These are phyloP conservation scores for Rubia tinctorum DNA, from an alignment of 305 asterid species.

Conservation along the genomic window DNA sequence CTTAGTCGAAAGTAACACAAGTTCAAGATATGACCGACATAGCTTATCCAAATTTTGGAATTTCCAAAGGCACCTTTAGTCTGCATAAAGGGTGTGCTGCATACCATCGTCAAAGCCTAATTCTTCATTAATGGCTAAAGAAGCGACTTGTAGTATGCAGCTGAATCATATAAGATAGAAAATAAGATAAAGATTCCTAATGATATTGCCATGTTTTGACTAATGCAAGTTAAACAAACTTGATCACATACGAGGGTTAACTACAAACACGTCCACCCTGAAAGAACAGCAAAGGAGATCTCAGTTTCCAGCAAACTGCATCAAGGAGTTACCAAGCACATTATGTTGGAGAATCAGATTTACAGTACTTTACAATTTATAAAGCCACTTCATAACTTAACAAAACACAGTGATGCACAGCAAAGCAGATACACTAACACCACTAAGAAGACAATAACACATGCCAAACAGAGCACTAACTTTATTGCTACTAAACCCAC, in stretches of 20 bases:
- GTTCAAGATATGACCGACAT: not conserved
- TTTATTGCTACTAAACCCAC: not conserved
- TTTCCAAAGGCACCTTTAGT: not conserved
- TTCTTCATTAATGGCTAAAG: not conserved
- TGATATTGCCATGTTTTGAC: not conserved
- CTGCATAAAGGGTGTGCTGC: not conserved
- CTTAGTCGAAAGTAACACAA: not conserved
- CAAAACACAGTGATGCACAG: not conserved
- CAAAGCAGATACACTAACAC: not conserved
- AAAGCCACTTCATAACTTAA: not conserved
- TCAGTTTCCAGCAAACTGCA: not conserved
- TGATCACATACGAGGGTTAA: not conserved
- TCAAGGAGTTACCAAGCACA: not conserved
- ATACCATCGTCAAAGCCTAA: not conserved
- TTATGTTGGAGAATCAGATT: not conserved
- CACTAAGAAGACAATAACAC: not conserved
- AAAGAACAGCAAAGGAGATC: not conserved
- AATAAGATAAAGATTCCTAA: not conserved
- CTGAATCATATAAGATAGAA: not conserved
- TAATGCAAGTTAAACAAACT: not conserved
- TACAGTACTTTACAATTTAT: not conserved
- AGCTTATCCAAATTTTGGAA: not conserved
- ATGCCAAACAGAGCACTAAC: not conserved
- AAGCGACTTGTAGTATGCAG: not conserved
- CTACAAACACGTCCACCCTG: not conserved